Evolutionary conservation across 139 green algal genomes (phyloP), one percentile per base, ranked within the genome.

Genomic region (Desmodesmus armatus): DNA sequence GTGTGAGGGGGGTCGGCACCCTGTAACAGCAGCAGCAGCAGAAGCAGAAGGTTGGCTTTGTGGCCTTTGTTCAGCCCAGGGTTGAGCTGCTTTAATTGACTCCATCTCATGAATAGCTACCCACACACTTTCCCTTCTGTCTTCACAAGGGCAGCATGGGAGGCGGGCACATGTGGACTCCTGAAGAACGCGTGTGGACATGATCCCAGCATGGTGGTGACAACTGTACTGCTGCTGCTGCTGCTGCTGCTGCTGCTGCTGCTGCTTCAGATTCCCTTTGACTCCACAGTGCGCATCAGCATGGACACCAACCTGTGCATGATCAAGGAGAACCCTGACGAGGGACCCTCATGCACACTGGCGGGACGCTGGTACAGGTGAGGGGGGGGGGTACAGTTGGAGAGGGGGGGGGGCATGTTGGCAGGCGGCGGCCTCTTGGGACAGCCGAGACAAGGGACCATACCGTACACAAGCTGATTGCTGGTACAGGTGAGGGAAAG

Each of bases 261-360:
- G 11, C 60, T 33, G 78, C 94, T 49, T 21, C 69, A 77, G 91
- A 97, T 99, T 33, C 96, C 96, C 62, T 98, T 98, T 86, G 96
- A 99, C 82, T 88, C 93, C 63, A 96, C 92, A 0, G 95, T 99
- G 76, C 93, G 96, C 79, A 91, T 98, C 77, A 95, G 89, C 47
- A 93, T 99, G 83, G 96, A 99, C 94, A 98, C 96, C 80, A 98
- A 98, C 89, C 79, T 99, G 73, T 90, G 81, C 85, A 98, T 98
- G 96, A 96, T 97, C 87, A 97, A 97, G 87, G 96, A 99, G 92
- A 98, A 98, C 91, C 94, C 94, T 25, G 94, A 97, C 55, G 93
- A 95, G 11, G 90, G 91, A 19, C 95, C 94, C 55, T 91, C 90
- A 43, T 97, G 94, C 83, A 90, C 87, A 33, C 80, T 85, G 66